Conservation (phyloP, 192 early-diverging fungal genomes). For the Mortierella hygrophila region DNA sequence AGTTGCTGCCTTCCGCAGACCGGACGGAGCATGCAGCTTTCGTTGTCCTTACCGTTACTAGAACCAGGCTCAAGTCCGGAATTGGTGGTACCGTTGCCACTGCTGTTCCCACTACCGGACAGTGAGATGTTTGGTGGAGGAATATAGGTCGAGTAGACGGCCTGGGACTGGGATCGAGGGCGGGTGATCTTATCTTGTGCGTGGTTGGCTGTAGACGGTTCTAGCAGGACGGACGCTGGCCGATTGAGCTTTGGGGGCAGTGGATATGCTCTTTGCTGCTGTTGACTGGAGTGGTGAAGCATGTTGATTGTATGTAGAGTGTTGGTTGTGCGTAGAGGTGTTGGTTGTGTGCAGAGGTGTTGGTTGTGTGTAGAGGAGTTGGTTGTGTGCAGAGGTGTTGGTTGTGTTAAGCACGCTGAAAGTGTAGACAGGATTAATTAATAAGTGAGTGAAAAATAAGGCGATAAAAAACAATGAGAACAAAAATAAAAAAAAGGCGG, state of each 20-base stretch:
- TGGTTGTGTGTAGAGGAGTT: neutral
- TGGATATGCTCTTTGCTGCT: constrained; percentile 6
- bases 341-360: neutral
- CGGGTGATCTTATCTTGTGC: constrained; percentile 13
- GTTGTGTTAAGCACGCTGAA: neutral
- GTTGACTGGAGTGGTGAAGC: neutral
- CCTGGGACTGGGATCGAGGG: constrained; percentile 43
- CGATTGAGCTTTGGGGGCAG: constrained; percentile 11
- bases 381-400: neutral
- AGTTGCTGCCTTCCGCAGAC: too few relatives aligned
- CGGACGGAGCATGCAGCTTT: neutral
- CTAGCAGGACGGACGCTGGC: constrained; percentile 25
- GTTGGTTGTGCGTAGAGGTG: neutral
- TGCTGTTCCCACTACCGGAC: neutral
- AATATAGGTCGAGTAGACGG: constrained; percentile 30
- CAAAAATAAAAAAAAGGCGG: neutral
- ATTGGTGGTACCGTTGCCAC: neutral
- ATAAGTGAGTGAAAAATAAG: neutral
- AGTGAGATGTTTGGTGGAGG: constrained; percentile 18
- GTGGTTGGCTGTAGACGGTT: constrained; percentile 22
- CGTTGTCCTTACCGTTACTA: neutral
- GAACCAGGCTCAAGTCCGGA: neutral
- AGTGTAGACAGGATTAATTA: neutral
- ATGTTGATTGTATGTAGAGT: neutral
- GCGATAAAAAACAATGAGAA: neutral